Base-by-base conservation (phyloP, 768 basidiomycete genomes). In the Xerocomus spinulosus region DNA sequence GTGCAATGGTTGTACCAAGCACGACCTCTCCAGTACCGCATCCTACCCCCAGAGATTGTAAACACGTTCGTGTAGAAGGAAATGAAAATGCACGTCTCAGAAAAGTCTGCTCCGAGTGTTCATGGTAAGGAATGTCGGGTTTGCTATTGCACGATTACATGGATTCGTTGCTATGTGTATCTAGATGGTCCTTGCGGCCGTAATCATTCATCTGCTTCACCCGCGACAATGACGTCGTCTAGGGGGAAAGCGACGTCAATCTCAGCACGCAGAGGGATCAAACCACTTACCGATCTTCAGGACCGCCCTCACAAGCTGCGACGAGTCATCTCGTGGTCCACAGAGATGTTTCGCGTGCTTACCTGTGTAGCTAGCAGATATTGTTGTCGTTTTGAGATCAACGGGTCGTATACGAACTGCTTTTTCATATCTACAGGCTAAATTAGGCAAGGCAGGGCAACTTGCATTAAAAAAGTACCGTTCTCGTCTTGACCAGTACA, bases 311-410 rank as follows among this genome's bases (percentile, higher is more conserved):
- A 92, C 89, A 50, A 92, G 78, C 83, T 87, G 48, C 32, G 52
- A 30, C 20, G 30, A 17, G n/a, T 55, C 21, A 57, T 46, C 32
- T 18, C 25, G 17, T 24, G 29, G n/a, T n/a, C n/a, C 20, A 8
- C 30, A 44, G 35, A 61, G 1, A 1, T 14, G 3, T 9, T 45
- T 9, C n/a, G 4, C 9, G 9, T 3, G 52, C 77, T 40, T 50
- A 89, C 84, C 79, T 94, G 93, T 18, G 94, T 97, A n/a, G 96
- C 96, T 34, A 99, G 75, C 49, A 99, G 72, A 70, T 92, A 96
- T 63, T 98, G 95, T 63, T 97, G 94, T 61, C 95, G 75, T 72
- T 98, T 99, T 34, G 93, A 93, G 68, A 98, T 96, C 54, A 97
- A 72, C 24, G 96, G 95, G 62, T 99, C 96, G 58, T 94, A 93